Evolutionary conservation across 106 monocot genomes (phyloP), one percentile per base, ranked within the genome.

Genomic region (Phalaenopsis aphrodite): DNA sequence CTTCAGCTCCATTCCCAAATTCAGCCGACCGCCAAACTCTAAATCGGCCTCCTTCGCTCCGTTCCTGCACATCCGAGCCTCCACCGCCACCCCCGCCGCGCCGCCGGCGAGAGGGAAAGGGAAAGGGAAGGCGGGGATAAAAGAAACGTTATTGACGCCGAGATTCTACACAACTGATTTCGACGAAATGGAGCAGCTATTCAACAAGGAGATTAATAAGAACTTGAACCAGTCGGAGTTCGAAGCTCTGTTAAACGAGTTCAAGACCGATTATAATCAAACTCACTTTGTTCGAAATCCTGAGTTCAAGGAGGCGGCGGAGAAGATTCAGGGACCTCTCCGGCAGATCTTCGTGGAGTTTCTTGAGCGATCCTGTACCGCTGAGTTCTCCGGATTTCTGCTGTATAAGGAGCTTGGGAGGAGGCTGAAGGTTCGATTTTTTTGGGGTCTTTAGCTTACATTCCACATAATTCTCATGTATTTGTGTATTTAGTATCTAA

Each of bases 251-350:
- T 81, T 94, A 41, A 81, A 84, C 23, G 97, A 97, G 87, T 97
- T 99, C 88, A 99, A 94, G 91, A 93, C 94, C 5, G 98, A 99
- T 58, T 99, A 99, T 83, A 99, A 99, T 79, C 94, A 99, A 89
- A 99, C 94, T 45, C 94, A 99, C 77, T 99, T 99, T 78, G 94
- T 99, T 12, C 80, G 98, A 19, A 94, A 89, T 83, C 77, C 81
- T 0, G 98, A 94, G 79, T 99, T 99, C 85, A 99, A 94, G 87
- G 94, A 77, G 46, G 98, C 98, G 7, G 98, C 98, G 30, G 98
- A 99, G 39, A 94, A 89, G 82, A 38, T 99, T 48, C 84, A 94
- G 81, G 94, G 98, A 8, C 94, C 94, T 0, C 75, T 99, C 36
- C 56, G 97, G 19, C 78, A 89, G 87, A 97, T 97, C 81, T 94